Evolutionary conservation across 2,329 filamentous ascomycete species (phyloP).

Genomic region (Dactylellina haptotyla): DNA sequence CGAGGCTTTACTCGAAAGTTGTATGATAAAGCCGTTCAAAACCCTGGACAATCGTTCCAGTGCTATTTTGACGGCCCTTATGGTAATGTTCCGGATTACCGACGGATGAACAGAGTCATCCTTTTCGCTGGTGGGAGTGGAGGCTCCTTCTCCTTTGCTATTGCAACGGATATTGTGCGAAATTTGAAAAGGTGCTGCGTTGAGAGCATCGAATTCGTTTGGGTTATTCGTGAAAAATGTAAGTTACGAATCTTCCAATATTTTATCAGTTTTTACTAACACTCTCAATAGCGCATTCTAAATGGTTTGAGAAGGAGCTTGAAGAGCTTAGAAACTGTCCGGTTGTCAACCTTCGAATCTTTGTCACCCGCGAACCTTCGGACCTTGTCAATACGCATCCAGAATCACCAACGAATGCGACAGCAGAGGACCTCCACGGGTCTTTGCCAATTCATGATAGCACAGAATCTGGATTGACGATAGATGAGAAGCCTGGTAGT

Average conservation of each 20-base stretch:
- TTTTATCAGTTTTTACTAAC: background rate
- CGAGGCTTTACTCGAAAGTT: constrained; percentile 70
- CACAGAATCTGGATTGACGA: constrained; percentile 30
- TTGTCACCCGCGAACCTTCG: constrained; percentile 62
- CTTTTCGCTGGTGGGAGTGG: constrained; percentile 72
- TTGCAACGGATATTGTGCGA: constrained; percentile 64
- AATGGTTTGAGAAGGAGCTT: constrained; percentile 58
- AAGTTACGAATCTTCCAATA: constrained; percentile 54
- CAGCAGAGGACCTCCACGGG: constrained; percentile 39
- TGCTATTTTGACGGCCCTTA: constrained; percentile 71
- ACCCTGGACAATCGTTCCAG: constrained; percentile 66
- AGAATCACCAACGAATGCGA: constrained; percentile 46
- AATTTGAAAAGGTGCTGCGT: constrained; percentile 62
- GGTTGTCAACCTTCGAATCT: constrained; percentile 58
- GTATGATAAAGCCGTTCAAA: constrained; percentile 65
- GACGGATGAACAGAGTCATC: constrained; percentile 68
- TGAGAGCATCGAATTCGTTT: constrained; percentile 65
- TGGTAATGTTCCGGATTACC: constrained; percentile 67
- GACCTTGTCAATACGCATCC: constrained; percentile 43
- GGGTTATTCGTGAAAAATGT: constrained; percentile 66
- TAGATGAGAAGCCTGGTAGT: constrained; percentile 37
- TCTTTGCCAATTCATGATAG: constrained; percentile 22
- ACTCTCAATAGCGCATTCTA: constrained; percentile 51
- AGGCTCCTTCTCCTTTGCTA: constrained; percentile 69
- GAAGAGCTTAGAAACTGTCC: constrained; percentile 58